These are phyloP conservation scores for Bifiguratus adelaidae DNA, from an alignment of 192 early-diverging fungal genomes.

Conservation along the genomic window DNA sequence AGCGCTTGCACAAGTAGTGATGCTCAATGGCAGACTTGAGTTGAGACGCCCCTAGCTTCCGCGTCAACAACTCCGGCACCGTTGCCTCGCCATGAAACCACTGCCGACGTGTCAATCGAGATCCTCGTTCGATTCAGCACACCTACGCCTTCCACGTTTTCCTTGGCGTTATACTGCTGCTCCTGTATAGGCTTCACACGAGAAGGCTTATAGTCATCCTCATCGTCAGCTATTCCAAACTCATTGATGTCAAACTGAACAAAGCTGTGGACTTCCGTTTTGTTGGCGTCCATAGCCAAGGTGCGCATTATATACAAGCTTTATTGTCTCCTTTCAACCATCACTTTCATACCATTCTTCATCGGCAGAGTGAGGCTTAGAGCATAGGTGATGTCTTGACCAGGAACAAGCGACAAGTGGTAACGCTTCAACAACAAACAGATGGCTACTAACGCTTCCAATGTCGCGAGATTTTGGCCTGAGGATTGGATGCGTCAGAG, in stretches of 20 bases:
- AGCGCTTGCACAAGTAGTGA: neutral
- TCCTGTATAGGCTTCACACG: neutral
- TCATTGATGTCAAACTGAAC: slow-evolving; percentile 1
- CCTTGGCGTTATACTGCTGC: neutral
- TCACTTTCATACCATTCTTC: slow-evolving; percentile 17
- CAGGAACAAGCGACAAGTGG: slow-evolving; percentile 17
- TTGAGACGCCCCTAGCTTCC: neutral
- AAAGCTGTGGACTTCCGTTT: neutral
- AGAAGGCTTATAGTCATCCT: neutral
- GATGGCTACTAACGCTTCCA: slow-evolving; percentile 27
- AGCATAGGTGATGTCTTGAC: slow-evolving; percentile 12
- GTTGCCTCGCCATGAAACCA: neutral
- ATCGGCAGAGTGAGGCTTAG: slow-evolving; percentile 15
- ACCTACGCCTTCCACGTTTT: neutral
- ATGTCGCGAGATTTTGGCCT: slow-evolving; percentile 28
- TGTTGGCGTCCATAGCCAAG: neutral
- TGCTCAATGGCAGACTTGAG: neutral
- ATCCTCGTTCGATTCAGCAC: neutral
- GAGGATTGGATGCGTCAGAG: neutral
- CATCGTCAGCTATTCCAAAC: neutral
- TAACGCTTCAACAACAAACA: slow-evolving; percentile 19
- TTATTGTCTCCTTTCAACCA: no score
- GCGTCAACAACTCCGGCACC: neutral
- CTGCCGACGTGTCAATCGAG: neutral
- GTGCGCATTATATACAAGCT: no score